These are phyloP conservation scores for Podaxis pistillaris DNA, from an alignment of 768 basidiomycete species.

Conservation along the genomic window DNA sequence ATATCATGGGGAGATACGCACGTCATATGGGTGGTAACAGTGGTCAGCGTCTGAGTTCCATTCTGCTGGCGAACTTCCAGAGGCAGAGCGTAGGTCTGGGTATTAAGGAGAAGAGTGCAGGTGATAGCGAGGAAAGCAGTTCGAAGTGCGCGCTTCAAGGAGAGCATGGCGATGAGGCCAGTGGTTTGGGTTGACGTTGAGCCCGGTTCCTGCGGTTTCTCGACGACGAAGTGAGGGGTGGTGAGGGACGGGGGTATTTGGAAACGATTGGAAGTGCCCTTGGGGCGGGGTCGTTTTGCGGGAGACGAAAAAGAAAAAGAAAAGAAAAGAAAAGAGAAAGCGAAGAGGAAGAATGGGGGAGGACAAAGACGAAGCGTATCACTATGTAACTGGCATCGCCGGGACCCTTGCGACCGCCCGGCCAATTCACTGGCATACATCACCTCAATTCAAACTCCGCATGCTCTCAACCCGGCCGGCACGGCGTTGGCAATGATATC, in stretches of 20 bases:
- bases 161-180: slow-evolving; percentile 36
- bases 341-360: slow-evolving; percentile 17
- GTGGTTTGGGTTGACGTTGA: slow-evolving; percentile 25
- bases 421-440: neutral
- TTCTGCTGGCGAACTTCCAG: slow-evolving; percentile 31
- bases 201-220: slow-evolving; percentile 54
- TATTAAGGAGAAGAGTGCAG: slow-evolving; percentile 34
- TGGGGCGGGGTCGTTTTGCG: slow-evolving; percentile 31
- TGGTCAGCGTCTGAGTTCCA: slow-evolving; percentile 27
- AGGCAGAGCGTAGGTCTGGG: slow-evolving; percentile 36
- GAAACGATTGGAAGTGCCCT: slow-evolving; percentile 47
- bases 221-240: slow-evolving; percentile 26
- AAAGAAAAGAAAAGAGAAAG: slow-evolving; percentile 24
- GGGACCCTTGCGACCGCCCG: neutral
- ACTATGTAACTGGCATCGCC: slow-evolving; percentile 9
- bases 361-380: slow-evolving; percentile 6
- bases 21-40: slow-evolving; percentile 46
- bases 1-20: slow-evolving; percentile 28
- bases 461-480: slow-evolving; percentile 17
- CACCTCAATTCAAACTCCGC: slow-evolving; percentile 23
- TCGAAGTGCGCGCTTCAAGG: slow-evolving; percentile 27
- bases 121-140: slow-evolving; percentile 37
- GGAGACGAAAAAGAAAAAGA: slow-evolving; percentile 24
- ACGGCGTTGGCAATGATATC: neutral
- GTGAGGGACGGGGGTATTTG: slow-evolving; percentile 21